Percentiles rank a stretch among this genome's conserved stretches.
phyloP scores from a whole-genome alignment of 345 rosid species.

The Odontarrhena argentea region DNA sequence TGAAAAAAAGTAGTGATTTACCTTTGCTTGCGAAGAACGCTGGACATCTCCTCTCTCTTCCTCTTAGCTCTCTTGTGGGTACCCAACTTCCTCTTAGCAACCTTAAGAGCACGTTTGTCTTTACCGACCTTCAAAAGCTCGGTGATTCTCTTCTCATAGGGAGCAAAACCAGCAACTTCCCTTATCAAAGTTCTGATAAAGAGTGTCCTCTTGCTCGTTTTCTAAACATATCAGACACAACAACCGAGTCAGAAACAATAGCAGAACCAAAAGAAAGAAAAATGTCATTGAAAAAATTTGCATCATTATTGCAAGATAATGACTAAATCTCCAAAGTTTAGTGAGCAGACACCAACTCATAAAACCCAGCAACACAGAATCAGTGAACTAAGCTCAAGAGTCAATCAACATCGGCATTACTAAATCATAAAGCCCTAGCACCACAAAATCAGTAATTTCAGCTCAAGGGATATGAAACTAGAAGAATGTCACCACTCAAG shows the following conservation, averaged over 20 bases:
- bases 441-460: too few species aligned
- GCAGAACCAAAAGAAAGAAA: not conserved
- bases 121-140: constrained; percentile 46
- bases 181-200: constrained; percentile 37
- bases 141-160: constrained; percentile 46
- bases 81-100: constrained; percentile 46
- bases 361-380: not conserved
- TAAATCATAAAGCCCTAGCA: too few species aligned
- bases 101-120: constrained; percentile 47
- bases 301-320: not conserved
- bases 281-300: not conserved
- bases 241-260: not conserved
- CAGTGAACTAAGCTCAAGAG: not conserved
- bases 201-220: constrained; percentile 43
- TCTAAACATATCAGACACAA: constrained; percentile 1
- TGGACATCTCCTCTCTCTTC: constrained; percentile 50
- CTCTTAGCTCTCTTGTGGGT: constrained; percentile 49
- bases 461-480: too few species aligned
- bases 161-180: constrained; percentile 44
- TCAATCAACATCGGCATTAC: not conserved
- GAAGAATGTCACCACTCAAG: not conserved
- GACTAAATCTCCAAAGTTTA: not conserved
- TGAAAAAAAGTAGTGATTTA: not conserved
- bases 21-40: constrained; percentile 46
- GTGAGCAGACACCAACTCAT: not conserved